Evolutionary conservation across 177 flowering plant species (phyloP), one percentile per base, ranked within the genome.

Genomic region (Vitis hybrid): DNA sequence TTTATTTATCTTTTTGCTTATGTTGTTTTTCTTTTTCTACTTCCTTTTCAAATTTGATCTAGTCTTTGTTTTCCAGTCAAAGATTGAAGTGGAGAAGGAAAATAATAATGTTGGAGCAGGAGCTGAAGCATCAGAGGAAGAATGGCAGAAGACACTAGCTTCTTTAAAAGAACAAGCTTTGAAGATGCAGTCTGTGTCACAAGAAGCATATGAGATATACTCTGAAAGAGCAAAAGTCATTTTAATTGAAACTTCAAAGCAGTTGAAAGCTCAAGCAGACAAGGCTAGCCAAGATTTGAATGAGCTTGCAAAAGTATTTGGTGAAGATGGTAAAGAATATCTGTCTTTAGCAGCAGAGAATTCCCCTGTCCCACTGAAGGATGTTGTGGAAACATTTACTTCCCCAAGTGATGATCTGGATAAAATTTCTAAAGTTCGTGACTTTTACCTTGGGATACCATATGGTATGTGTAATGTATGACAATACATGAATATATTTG

Each of bases 381-480:
- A 91, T 78, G 74, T 93, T 64, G 85, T 93, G 50, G 88, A 90
- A 74, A 88, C 92, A 56, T 90, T 81, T 81, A 70, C 88, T 56
- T 73, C 91, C 16, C 77, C 93, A 18, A 54, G 76, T 49, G 83
- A 78, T 76, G 88, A 90, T 69, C 24, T 90, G 50, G 84, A 75
- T 21, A 87, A 88, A 16, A 65, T 86, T 24, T 82, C 93, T 56
- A 72, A 79, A 80, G 77, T 87, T 57, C 88, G 66, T 14, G 99
- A 93, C 68, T 95, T 90, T 63, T 79, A 87, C 52, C 58, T 93
- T 71, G 99, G 99, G 63, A 87, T 95, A 75, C 99, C 99, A 35
- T 93, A 91, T 83, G 99, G 99, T 95, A 87, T 63, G 87, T 60
- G 15, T 21, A 9, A 12, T 66, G 7, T 11, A 14, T 40, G 19